Evolutionary conservation across 2,329 filamentous ascomycete genomes (phyloP), one percentile per base, ranked within the genome.

Genomic region (Cyphellophora attinorum): DNA sequence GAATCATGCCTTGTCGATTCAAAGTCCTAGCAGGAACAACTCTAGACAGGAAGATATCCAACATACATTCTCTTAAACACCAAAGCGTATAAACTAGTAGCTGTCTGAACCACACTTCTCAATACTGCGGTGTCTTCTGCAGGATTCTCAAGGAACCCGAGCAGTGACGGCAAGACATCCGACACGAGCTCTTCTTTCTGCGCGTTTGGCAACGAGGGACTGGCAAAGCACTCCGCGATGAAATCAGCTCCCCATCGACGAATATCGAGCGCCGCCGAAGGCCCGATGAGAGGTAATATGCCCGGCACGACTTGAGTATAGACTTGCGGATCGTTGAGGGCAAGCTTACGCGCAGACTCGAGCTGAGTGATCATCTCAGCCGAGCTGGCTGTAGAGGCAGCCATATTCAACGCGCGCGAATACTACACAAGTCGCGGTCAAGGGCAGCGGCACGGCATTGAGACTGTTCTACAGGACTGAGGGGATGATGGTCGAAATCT

Each of bases 191-290:
- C 78, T 67, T 76, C 85, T 68, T 96, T 98, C 57, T 83, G 78
- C 34, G 79, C 70, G 39, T 75, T 68, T 13, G 79, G 67, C 50
- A 96, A 70, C 14, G 81, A 76, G n/a, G 93, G 91, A 40, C 85
- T 93, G 38, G 91, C 81, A 62, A 98, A 96, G 2, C 88, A 86
- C 65, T 98, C 91, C 37, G 89, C 86, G 28, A 98, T 69, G 55
- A 98, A 98, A 42, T 95, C 88, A 44, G 88, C 81, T 16, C 89
- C 91, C 91, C 91, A 98, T 80, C 88, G 71, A 60, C 86, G 81
- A 51, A 96, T 67, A 60, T 93, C 85, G 37, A 94, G 62, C 41
- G 76, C 72, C 44, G 84, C 73, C 46, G 72, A 70, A 33, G 81
- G 75, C 41, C 80, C 79, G 59, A 95, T 83, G 51, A 96, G 88